Evolutionary conservation across 129 eudicot genomes (phyloP), one percentile per base, ranked within the genome.

Genomic region (Deinandra increscens): DNA sequence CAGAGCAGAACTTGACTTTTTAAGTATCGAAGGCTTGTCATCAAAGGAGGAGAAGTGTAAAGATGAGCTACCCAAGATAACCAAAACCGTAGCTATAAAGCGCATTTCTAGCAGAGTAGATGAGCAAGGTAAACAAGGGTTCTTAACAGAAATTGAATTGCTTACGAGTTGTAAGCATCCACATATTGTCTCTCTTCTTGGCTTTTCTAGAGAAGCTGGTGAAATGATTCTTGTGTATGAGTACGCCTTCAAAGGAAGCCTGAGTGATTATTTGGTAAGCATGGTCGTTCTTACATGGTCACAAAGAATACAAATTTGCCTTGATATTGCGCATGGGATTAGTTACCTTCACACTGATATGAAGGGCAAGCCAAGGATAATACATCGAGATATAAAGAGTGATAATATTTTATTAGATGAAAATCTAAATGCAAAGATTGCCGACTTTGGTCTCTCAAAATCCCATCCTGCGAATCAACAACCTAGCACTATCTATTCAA

Each of bases 381-480:
- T 62, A 15, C 68, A 62, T 18, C 23, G 68, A 17, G 68, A 62
- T 39, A 62, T 62, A 36, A 62, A 38, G 42, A 62, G 68, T 38
- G 68, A 6, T 3, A 62, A 62, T 20, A 62, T 62, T 19, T 12
- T 39, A 19, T 34, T 15, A 9, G 59, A 51, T 51, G 59, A 19
- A 8, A 51, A 51, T 51, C 13, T 51, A 6, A 51, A 9, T 9
- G 68, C 50, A 62, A 62, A 62, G 26, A 15, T 62, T 3, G 42
- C n/a, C 3, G 33, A 39, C 7, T 62, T 62, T 37, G 50, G 45
- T 34, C 20, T 62, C 13, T 62, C 68, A 1, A 33, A 34, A 60
- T 60, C 38, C 22, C 19, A 48, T 17, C 55, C 19, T n/a, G 15
- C 10, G 9, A 48, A 17, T n/a, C 55, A 48, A n/a, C 55, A 15